A percentile compares a stretch with the other conserved stretches of the same genome.
Conservation (phyloP, 495 filamentous ascomycete species). For the Trichoderma gamsii region DNA sequence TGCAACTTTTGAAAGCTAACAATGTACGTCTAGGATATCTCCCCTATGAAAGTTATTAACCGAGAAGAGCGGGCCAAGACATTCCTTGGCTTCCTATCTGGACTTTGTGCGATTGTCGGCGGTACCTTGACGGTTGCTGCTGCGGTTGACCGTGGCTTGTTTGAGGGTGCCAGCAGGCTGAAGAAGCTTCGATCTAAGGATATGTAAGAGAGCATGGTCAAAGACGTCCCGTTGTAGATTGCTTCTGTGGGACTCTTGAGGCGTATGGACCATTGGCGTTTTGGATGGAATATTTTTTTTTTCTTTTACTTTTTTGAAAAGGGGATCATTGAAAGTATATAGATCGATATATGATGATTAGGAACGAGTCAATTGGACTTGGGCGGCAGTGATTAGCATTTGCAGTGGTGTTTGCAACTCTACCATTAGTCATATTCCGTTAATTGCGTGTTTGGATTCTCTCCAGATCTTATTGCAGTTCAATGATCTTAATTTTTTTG, state of each 20-base stretch:
- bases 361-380: not conserved
- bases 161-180: slow-evolving; percentile 75
- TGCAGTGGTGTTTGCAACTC: not conserved
- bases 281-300: not conserved
- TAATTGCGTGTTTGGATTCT: not conserved
- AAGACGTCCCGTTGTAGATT: slow-evolving; percentile 1
- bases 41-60: slow-evolving; percentile 99
- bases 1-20: not conserved
- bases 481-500: not conserved
- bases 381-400: not conserved
- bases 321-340: not conserved
- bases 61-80: slow-evolving; percentile 81
- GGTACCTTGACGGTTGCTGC: slow-evolving; percentile 95
- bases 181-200: slow-evolving; percentile 75
- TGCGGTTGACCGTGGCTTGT: slow-evolving; percentile 83
- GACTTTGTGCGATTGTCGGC: slow-evolving; percentile 89
- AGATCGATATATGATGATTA: not conserved
- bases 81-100: slow-evolving; percentile 84
- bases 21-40: slow-evolving; percentile 67
- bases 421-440: not conserved
- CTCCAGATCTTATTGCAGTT: not conserved
- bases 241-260: not conserved
- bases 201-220: slow-evolving; percentile 24
- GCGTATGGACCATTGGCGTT: slow-evolving; percentile 10
- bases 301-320: not conserved